Base-by-base conservation (phyloP, 805 yeast species). In the Kazachstania psychrophila region DNA sequence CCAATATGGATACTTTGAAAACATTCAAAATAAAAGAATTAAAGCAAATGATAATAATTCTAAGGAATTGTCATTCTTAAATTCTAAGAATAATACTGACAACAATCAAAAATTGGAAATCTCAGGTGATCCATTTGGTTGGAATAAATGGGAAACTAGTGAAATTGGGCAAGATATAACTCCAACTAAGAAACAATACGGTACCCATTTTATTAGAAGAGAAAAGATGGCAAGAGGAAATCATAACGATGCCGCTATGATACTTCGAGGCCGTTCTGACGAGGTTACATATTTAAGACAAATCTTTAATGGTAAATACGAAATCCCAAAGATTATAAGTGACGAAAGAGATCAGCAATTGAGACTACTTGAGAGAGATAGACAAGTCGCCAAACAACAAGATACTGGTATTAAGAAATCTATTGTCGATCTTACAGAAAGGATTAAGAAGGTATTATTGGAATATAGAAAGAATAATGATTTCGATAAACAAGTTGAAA, bases 251-350 rank as follows among this genome's bases (percentile, higher is more conserved):
- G 39, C 46, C 8, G 36, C 42, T 6, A 31, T 48, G 5, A 37
- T 43, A 0, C 36, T 49, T 6, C 45, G 49, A 16, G 41, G 42
- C 1, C 46, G 45, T 22, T 43, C 58, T 2, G 52, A 52, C 26
- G 61, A 56, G 35, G 44, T 52, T 6, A 35, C 47, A 3, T 61
- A 56, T 43, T 37, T 64, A 23, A 53, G 56, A 37, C 45, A 50
- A 34, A 48, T 65, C 13, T 60, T 55, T 41, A 54, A 54, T 27
- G 66, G 66, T 5, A 52, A 62, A 20, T 61, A 61, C 34, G 47
- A 45, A 28, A 51, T 64, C n/a, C 62, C 68, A 5, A 44, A 50
- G 15, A 39, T 53, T 2, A 43, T 47, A 25, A 49, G 40, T 12
- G 46, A 43, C 22, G 56, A 49, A 39, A 57, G 43, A 42, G 51